phyloP scores from a whole-genome alignment of 23 red algal species.

The Chondrus crispus region DNA sequence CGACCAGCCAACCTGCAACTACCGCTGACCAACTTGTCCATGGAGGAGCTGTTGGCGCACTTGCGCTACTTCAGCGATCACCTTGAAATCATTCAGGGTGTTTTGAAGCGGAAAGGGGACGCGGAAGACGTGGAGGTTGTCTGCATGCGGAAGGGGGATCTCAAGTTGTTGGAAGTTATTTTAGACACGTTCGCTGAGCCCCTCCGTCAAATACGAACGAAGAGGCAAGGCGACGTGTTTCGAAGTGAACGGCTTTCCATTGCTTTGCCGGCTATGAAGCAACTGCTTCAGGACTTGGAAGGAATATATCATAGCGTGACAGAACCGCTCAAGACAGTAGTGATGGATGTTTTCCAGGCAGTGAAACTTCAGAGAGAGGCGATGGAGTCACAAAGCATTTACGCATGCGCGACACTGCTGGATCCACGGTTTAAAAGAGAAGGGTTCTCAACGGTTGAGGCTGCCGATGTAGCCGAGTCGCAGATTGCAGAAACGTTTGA shows the following conservation, averaged over 20 bases:
- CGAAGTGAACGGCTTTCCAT: neutral
- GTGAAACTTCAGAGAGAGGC: neutral
- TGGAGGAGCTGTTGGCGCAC: neutral
- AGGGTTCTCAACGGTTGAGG: neutral
- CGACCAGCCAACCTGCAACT: neutral
- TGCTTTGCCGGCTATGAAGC: neutral
- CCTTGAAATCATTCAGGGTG: neutral
- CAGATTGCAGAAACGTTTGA: neutral
- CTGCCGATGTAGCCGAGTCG: neutral
- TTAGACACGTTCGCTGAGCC: neutral
- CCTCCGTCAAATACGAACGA: neutral
- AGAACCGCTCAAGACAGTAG: neutral
- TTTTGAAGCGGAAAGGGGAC: neutral
- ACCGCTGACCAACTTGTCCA: neutral
- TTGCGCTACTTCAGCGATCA: conserved; percentile 19
- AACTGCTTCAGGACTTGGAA: neutral
- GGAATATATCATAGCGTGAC: neutral
- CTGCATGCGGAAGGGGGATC: neutral
- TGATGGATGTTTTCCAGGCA: neutral
- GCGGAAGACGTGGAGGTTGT: neutral
- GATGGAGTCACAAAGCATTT: conserved; percentile 2
- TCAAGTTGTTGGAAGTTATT: neutral
- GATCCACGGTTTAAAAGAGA: conserved; percentile 40
- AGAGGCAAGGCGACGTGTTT: neutral
- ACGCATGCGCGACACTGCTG: conserved; percentile 29